Evolutionary conservation across 2,329 filamentous ascomycete species (phyloP), one percentile per base, ranked within the genome.

Genomic region (Pyricularia pennisetigena): DNA sequence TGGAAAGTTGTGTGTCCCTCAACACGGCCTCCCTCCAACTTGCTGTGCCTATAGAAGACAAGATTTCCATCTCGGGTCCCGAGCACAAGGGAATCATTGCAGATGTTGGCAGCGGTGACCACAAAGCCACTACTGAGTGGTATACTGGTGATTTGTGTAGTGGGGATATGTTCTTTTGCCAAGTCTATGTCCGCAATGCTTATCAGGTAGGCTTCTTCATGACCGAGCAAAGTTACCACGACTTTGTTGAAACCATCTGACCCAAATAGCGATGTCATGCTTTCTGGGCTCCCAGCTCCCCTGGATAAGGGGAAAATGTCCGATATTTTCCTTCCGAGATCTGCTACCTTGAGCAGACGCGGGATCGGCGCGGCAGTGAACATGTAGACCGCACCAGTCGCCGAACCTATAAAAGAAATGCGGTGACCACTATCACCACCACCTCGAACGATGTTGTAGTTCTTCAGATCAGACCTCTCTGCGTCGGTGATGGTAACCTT

Each of bases 91-190:
- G 79, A 74, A 2, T 74, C 74, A 9, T 76, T 74, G 63, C 80
- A 74, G 29, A 79, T 76, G 2, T 78, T 76, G 3, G 83, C 83
- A 9, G 82, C 80, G 0, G 84, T 83, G 29, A 82, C 76, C 63
- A 83, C 79, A 71, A 85, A 86, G 6, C 81, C 78, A n/a, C 75
- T 73, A n/a, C 83, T 81, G 10, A 86, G 76, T 35, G 66, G 57
- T 26, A 67, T 14, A n/a, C 3, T 23, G 24, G n/a, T 41, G 7
- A 6, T 59, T 24, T 35, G 49, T 20, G 54, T 14, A n/a, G 28
- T 23, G 7, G 30, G 10, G 9, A 14, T 35, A 26, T 9, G n/a
- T 16, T 23, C 62, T 29, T 64, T 24, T 5, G 64, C 8, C 24
- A 14, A 6, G 24, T 41, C 29, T 10, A 14, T 20, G 24, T 61